These are phyloP conservation scores for Apostasia shenzhenica DNA, from an alignment of 106 monocot genomes.

Conservation along the genomic window DNA sequence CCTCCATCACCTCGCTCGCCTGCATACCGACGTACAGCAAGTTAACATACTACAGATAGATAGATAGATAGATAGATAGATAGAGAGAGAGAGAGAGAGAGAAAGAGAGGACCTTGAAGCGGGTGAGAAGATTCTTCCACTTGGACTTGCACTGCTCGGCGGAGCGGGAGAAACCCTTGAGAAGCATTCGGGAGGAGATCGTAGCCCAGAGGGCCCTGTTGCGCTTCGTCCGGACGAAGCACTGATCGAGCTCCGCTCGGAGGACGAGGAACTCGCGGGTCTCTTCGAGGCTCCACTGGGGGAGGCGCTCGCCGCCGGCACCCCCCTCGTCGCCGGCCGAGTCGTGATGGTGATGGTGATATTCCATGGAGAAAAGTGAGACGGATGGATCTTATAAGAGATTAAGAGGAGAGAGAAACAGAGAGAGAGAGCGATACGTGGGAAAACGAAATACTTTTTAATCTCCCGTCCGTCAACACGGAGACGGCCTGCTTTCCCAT, in stretches of 20 bases:
- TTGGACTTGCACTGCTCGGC: slow-evolving; percentile 99
- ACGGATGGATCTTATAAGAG: neutral
- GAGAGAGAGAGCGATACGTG: neutral
- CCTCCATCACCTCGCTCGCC: slow-evolving; percentile 50
- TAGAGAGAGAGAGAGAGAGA: neutral
- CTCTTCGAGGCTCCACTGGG: slow-evolving; percentile 73
- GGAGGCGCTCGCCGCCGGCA: slow-evolving; percentile 25
- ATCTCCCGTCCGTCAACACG: slow-evolving; percentile 41
- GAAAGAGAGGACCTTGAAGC: slow-evolving; percentile 56
- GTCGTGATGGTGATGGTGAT: slow-evolving; percentile 15
- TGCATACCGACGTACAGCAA: slow-evolving; percentile 2
- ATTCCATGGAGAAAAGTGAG: neutral
- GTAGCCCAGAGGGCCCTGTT: slow-evolving; percentile 77
- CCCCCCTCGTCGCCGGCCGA: neutral
- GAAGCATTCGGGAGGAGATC: slow-evolving; percentile 40
- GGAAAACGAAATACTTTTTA: slow-evolving; percentile 6
- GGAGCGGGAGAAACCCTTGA: slow-evolving; percentile 52
- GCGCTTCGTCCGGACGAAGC: slow-evolving; percentile 69
- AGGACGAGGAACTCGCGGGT: slow-evolving; percentile 53
- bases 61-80: slow-evolving; percentile 5
- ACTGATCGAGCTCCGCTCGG: slow-evolving; percentile 51
- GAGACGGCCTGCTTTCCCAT: slow-evolving; percentile 53
- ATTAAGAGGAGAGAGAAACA: slow-evolving; percentile 1
- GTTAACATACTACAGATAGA: neutral
- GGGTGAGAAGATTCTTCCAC: slow-evolving; percentile 96